phyloP scores from a whole-genome alignment of 176 grass and related monocot genomes.

The Ensete ventricosum region DNA sequence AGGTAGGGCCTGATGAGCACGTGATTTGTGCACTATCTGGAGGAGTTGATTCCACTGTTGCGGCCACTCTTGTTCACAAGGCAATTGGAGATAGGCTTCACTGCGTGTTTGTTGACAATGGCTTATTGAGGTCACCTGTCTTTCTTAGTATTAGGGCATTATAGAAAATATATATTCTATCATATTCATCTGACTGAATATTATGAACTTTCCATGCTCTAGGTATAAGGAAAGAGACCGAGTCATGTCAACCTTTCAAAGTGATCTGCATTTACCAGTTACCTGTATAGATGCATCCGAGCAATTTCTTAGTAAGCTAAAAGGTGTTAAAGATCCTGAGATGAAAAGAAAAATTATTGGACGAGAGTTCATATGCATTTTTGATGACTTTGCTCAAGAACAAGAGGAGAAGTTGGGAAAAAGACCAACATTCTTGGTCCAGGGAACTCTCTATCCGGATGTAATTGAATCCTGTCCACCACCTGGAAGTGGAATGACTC shows the following conservation, averaged over 20 bases:
- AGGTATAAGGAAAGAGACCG: constrained; percentile 82
- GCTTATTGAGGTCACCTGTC: constrained; percentile 51
- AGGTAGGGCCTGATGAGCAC: constrained; percentile 55
- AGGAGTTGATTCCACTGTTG: constrained; percentile 87
- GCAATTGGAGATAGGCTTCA: constrained; percentile 79
- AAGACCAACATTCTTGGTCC: constrained; percentile 58
- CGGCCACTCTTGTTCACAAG: constrained; percentile 76
- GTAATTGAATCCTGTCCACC: constrained; percentile 90
- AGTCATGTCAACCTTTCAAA: constrained; percentile 77
- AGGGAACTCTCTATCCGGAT: constrained; percentile 87
- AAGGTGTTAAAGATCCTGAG: constrained; percentile 78
- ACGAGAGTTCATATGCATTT: constrained; percentile 70
- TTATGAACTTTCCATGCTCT: neutral
- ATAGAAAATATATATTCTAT: neutral
- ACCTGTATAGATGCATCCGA: constrained; percentile 74
- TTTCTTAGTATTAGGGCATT: neutral
- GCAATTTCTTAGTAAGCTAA: constrained; percentile 67
- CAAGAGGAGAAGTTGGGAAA: constrained; percentile 52
- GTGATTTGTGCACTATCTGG: constrained; percentile 87
- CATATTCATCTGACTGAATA: too few relatives aligned
- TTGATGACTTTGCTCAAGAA: constrained; percentile 71
- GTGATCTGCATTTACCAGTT: constrained; percentile 64
- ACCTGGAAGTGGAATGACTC: constrained; percentile 62
- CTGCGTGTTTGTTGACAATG: constrained; percentile 88
- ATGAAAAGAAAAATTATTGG: constrained; percentile 88